phyloP scores from a whole-genome alignment of 805 yeast genomes.

The Candida ortonii region DNA sequence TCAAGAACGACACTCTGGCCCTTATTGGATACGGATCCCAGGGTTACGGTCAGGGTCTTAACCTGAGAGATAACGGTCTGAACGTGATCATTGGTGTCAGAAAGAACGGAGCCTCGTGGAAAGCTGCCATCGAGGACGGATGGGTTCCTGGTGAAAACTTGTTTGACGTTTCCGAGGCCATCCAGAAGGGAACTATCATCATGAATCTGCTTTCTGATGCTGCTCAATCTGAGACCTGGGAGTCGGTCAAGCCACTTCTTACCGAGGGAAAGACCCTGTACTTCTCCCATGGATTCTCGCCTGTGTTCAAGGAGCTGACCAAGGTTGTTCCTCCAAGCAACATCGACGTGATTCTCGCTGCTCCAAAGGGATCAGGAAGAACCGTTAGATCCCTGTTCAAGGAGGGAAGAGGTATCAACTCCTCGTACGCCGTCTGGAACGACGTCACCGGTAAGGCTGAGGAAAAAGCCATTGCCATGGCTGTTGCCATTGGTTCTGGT shows the following conservation, averaged over 20 bases:
- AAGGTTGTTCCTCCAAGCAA: constrained; percentile 92
- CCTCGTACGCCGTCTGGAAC: constrained; percentile 99
- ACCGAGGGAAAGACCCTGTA: constrained; percentile 97
- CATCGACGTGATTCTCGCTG: constrained; percentile 96
- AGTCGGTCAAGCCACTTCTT: constrained; percentile 77
- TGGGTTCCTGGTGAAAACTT: constrained; percentile 99
- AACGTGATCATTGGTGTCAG: constrained; percentile 98
- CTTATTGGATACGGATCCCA: constrained; percentile 99
- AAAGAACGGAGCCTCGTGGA: constrained; percentile 99
- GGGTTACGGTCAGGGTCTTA: constrained; percentile 99
- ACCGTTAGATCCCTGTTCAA: constrained; percentile 98
- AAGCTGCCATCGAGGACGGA: constrained; percentile 98
- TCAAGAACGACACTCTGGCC: constrained; percentile 97
- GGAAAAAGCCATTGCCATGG: constrained; percentile 97
- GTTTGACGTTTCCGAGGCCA: constrained; percentile 93
- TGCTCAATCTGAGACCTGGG: constrained; percentile 99
- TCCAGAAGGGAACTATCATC: constrained; percentile 84
- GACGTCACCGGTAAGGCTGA: constrained; percentile 98
- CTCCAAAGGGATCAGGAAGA: constrained; percentile 99
- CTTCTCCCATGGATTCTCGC: constrained; percentile 99
- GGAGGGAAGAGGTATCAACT: constrained; percentile 99
- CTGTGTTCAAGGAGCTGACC: constrained; percentile 97
- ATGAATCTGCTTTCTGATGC: constrained; percentile 99
- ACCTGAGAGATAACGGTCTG: constrained; percentile 98
- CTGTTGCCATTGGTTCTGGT: constrained; percentile 99